These are phyloP conservation scores for Rhodamnia rubescens DNA, from an alignment of 345 rosid species.

Conservation along the genomic window DNA sequence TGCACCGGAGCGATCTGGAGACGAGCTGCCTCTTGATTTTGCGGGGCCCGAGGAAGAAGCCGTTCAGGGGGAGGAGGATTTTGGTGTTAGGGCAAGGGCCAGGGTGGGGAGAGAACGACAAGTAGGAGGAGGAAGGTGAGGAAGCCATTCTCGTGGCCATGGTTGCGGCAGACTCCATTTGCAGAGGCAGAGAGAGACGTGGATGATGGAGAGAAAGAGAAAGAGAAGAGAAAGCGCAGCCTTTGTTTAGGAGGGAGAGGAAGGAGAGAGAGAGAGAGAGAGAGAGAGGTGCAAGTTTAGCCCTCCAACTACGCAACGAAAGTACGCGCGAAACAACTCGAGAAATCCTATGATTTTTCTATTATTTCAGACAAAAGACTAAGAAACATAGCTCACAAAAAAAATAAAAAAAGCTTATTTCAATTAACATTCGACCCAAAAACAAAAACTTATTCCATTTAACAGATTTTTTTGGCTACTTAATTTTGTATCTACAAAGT, in stretches of 20 bases:
- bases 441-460: neutral
- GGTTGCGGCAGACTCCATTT: conserved; percentile 22
- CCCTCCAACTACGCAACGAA: neutral
- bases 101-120: conserved; percentile 5
- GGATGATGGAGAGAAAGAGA: neutral
- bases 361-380: neutral
- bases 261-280: neutral
- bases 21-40: neutral
- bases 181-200: neutral
- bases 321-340: neutral
- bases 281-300: neutral
- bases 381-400: neutral
- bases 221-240: conserved; percentile 5
- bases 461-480: neutral
- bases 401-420: neutral
- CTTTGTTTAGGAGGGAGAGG: conserved; percentile 1
- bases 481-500: too few species aligned
- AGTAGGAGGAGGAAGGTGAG: conserved; percentile 5
- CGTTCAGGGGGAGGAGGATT: neutral
- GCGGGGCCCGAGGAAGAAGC: too few species aligned
- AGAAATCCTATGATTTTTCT: neutral
- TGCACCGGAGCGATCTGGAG: conserved; percentile 20
- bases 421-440: neutral
- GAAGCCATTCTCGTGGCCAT: conserved; percentile 14
- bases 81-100: conserved; percentile 12